These are phyloP conservation scores for Syncephalastrum racemosum DNA, from an alignment of 371 early-diverging fungal species.

Conservation along the genomic window DNA sequence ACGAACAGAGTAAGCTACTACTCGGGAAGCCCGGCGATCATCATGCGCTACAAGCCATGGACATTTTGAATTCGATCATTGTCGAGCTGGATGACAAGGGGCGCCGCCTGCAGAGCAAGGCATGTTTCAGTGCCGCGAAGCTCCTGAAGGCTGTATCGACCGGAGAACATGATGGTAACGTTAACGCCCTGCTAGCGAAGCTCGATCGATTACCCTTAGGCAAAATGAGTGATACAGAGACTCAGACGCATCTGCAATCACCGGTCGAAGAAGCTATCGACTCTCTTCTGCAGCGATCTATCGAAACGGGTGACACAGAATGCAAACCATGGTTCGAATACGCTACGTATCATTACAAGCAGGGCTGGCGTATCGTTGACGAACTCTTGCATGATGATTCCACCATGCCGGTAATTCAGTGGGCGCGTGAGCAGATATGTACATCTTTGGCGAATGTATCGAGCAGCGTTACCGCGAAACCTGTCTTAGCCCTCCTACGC, in stretches of 20 bases:
- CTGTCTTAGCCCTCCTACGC: too few relatives aligned
- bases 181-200: background rate
- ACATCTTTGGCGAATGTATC: too few relatives aligned
- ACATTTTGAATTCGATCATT: slow-evolving; percentile 16
- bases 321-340: slow-evolving; percentile 66
- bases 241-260: slow-evolving; percentile 17
- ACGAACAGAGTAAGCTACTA: slow-evolving; percentile 27
- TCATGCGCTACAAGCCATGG: slow-evolving; percentile 22
- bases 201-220: background rate
- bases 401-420: slow-evolving; percentile 21
- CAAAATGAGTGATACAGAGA: background rate
- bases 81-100: slow-evolving; percentile 8
- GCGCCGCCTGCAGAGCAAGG: slow-evolving; percentile 24
- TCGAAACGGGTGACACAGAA: slow-evolving; percentile 20
- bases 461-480: too few relatives aligned
- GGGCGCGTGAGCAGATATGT: slow-evolving; percentile 23
- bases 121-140: slow-evolving; percentile 14
- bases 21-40: slow-evolving; percentile 11
- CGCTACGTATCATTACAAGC: slow-evolving; percentile 61
- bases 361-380: slow-evolving; percentile 63
- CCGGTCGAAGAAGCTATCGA: slow-evolving; percentile 29
- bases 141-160: slow-evolving; percentile 2
- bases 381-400: slow-evolving; percentile 30
- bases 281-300: slow-evolving; percentile 26
- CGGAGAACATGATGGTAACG: slow-evolving; percentile 1